Conservation (phyloP, 2,329 filamentous ascomycete species). For the Shiraia bambusicola region DNA sequence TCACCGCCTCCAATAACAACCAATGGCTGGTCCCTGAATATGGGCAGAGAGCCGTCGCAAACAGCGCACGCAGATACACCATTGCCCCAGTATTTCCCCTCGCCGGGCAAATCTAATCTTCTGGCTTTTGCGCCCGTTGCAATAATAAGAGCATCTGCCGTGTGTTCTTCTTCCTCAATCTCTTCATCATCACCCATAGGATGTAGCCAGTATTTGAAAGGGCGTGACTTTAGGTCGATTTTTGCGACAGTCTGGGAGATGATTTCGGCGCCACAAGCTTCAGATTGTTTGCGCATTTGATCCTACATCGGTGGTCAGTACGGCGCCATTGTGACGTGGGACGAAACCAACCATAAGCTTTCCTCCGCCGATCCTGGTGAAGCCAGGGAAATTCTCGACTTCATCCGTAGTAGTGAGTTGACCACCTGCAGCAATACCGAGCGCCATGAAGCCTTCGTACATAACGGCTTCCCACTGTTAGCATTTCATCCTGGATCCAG, state of each 20-base stretch:
- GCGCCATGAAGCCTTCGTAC: slow-evolving; percentile 97
- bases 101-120: slow-evolving; percentile 77
- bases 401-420: slow-evolving; percentile 98
- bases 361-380: slow-evolving; percentile 82
- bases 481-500: neutral
- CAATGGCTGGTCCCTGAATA: slow-evolving; percentile 94
- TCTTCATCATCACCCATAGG: slow-evolving; percentile 77
- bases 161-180: slow-evolving; percentile 70
- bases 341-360: slow-evolving; percentile 71
- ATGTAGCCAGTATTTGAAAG: slow-evolving; percentile 81
- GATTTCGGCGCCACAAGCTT: slow-evolving; percentile 89
- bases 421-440: slow-evolving; percentile 92
- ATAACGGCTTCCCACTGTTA: slow-evolving; percentile 66
- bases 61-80: slow-evolving; percentile 96
- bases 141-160: slow-evolving; percentile 88
- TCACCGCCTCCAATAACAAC: slow-evolving; percentile 97
- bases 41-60: slow-evolving; percentile 93
- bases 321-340: slow-evolving; percentile 2
- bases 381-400: slow-evolving; percentile 97
- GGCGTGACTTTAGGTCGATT: slow-evolving; percentile 77
- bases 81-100: slow-evolving; percentile 96
- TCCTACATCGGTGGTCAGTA: slow-evolving; percentile 54
- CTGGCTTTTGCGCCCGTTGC: slow-evolving; percentile 93
- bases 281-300: slow-evolving; percentile 87
- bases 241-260: slow-evolving; percentile 88